phyloP scores from a whole-genome alignment of 1,139 yeast species.

The Protomyces inundatus region DNA sequence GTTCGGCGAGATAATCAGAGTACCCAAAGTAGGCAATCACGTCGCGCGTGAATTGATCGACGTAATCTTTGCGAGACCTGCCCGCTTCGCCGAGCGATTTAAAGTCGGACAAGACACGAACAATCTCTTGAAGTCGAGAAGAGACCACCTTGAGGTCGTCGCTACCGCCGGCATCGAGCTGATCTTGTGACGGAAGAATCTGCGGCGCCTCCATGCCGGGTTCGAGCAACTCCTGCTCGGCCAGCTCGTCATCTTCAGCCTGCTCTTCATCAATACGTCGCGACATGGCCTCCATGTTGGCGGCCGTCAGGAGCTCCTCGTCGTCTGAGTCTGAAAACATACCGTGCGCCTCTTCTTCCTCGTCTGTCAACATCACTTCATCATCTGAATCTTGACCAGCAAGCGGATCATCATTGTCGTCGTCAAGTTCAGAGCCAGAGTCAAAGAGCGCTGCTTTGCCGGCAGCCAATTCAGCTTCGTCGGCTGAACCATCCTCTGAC shows the following conservation, averaged over 20 bases:
- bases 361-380: constrained; percentile 20
- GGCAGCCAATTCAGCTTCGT: constrained; percentile 28
- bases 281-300: constrained; percentile 80
- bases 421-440: constrained; percentile 26
- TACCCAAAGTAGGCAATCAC: constrained; percentile 95
- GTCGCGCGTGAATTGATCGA: constrained; percentile 70
- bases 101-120: constrained; percentile 91
- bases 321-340: constrained; percentile 63
- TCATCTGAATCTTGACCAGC: constrained; percentile 5
- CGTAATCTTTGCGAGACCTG: constrained; percentile 74
- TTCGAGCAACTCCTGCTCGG: constrained; percentile 33
- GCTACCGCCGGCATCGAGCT: constrained; percentile 56
- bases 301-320: constrained; percentile 68
- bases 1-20: constrained; percentile 88
- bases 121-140: constrained; percentile 91
- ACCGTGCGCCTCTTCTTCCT: constrained; percentile 55
- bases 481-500: constrained; percentile 41
- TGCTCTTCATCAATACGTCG: constrained; percentile 50
- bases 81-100: constrained; percentile 80
- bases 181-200: constrained; percentile 47
- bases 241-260: constrained; percentile 34
- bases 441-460: constrained; percentile 23
- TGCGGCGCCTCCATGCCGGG: constrained; percentile 38
- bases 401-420: constrained; percentile 17
- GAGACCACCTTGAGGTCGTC: constrained; percentile 74